These are phyloP conservation scores for Symbiodinium natans DNA, from an alignment of 73 alveolate genomes.

Conservation along the genomic window DNA sequence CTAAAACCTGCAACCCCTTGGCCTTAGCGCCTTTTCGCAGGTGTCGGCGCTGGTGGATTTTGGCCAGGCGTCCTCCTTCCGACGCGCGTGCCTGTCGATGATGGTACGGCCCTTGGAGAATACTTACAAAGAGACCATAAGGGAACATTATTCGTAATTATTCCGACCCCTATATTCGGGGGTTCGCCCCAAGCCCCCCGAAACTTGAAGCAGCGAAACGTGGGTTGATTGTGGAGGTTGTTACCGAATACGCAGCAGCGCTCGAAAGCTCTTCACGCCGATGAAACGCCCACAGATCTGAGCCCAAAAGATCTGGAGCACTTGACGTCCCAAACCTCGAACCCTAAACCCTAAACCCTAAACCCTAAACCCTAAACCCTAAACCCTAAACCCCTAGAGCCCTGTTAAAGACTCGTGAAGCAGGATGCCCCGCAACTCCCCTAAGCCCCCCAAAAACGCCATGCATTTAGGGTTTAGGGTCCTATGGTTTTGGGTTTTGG, in stretches of 20 bases:
- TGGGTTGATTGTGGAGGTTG: neutral
- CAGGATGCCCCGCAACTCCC: too few relatives aligned
- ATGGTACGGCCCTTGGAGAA: slow-evolving; percentile 18
- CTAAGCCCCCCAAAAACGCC: neutral
- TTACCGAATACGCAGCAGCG: slow-evolving; percentile 34
- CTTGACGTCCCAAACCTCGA: neutral
- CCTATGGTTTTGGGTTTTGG: neutral
- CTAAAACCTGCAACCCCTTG: neutral
- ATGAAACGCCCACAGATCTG: too few relatives aligned
- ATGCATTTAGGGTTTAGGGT: neutral
- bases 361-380: neutral
- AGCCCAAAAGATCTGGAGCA: too few relatives aligned
- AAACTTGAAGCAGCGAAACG: neutral
- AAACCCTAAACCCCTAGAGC: neutral
- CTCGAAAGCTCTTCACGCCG: too few relatives aligned
- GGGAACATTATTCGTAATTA: too few relatives aligned
- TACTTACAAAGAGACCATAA: too few relatives aligned
- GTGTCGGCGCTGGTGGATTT: slow-evolving; percentile 80
- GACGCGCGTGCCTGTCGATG: slow-evolving; percentile 90
- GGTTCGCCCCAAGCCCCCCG: neutral
- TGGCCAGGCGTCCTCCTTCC: slow-evolving; percentile 80
- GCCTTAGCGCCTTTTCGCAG: neutral
- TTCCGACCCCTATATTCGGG: neutral
- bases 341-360: neutral
- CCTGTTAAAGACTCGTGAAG: too few relatives aligned